Base-by-base conservation (phyloP, 2,329 filamentous ascomycete species). In the Aspergillus pseudotamarii region DNA sequence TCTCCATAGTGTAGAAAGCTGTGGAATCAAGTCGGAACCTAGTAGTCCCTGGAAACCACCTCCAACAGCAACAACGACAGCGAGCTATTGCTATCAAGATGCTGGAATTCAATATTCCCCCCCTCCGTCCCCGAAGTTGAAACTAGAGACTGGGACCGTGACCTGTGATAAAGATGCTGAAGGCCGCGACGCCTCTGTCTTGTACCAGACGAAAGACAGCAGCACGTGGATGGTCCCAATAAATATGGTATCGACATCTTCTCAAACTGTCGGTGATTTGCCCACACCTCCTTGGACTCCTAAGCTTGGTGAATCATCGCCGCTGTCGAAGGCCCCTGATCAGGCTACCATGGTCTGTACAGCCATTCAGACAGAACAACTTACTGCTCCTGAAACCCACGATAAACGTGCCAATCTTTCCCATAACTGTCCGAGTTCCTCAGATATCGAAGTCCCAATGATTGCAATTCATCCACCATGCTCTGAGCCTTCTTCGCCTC, bases 391-490 rank as follows among this genome's bases (percentile, higher is more conserved):
- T 23, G 62, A 68, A 38, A 62, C 28, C n/a, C 60, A 66, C 64
- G 66, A 53, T 55, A 70, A 59, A 30, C 61, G 64, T 34, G n/a
- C 57, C 36, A 64, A 48, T 23, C 54, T 67, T 41, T 66, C 60
- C 8, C 66, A 61, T 4, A 62, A 66, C 38, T 63, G 65, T 38
- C 63, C 57, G 21, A 50, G 63, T 12, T 60, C 69, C 46, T 28
- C 58, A 12, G 70, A 65, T 57, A 61, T 68, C 78, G 87, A 83
- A 5, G 91, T 97, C 65, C 94, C 94, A 0, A 91, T 89, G 71
- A 99, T 99, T 73, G 91, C 92, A 61, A 92, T 99, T 58, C 91
- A 96, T 69, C 95, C 95, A 36, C 94, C 95, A 0, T 88, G 85
- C 3, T 96, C 93, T 60, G 87, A 91, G 55, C 93, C 94, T n/a